Base-by-base conservation (phyloP, 805 yeast species). In the Kodamaea leandrae region DNA sequence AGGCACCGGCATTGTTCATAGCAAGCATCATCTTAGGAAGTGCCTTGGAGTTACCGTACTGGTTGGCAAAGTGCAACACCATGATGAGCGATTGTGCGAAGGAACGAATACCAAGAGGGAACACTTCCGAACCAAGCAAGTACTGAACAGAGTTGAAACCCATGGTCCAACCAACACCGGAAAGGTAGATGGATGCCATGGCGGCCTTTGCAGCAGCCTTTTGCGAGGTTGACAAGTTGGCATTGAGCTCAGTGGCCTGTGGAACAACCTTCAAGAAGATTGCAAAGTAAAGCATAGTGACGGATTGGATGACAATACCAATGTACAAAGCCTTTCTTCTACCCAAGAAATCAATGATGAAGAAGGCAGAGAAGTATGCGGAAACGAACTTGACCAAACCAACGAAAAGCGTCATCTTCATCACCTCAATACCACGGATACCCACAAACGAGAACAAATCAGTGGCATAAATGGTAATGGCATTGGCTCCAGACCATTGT, bases 111-210 rank as follows among this genome's bases (percentile, higher is more conserved):
- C 71, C 64, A 50, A 77, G 57, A 16, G 82, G 82, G 52, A 77
- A 68, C 39, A 78, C 66, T 52, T 78, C 83, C 3, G 82, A 67
- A 44, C 76, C 76, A 49, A 77, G 58, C 48, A 77, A 62, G 51
- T 77, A 77, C 53, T 77, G 82, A 36, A 76, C 62, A 0, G 77
- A 63, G 57, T 78, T 78, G 71, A 76, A 78, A 26, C 82, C 82
- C 57, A 77, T 54, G 23, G 78, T 72, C 83, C 82, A 78, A 26
- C 80, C 81, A 16, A 68, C 63, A 49, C 82, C 82, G 23, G 69
- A 63, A 26, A 77, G 49, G 49, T 62, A 77, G 19, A 78, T 50
- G 36, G 76, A 68, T 1, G 79, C 78, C 49, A 77, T 54, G 6
- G 81, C 82, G 37, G 64, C 77, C 37, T 61, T 55, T 24, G 75